Evolutionary conservation across 352 stramenopile species (phyloP), one percentile per base, ranked within the genome.

Genomic region (Phytopythium helicoides): DNA sequence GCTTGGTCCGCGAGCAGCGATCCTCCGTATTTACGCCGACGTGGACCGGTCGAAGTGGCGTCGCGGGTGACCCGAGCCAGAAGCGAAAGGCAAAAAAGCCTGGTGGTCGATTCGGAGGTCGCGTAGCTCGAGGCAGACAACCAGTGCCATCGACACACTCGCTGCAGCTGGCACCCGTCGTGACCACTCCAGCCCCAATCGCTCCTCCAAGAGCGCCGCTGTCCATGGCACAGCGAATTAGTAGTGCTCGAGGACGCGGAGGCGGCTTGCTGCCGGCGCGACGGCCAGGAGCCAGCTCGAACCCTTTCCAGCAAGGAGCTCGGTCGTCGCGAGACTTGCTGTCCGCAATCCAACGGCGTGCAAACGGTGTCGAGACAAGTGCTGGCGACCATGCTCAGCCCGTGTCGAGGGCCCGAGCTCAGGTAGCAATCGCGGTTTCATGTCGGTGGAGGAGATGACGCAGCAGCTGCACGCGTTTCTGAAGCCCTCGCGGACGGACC

Each of bases 401-500:
- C 28, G 28, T 33, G 5, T 33, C 28, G 5, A 5, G 28, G 31
- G 14, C 38, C 36, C 21, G 22, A 15, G 26, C 14, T 31, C 53
- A 7, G 21, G 33, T 18, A 37, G 49, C 16, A 56, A 44, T 45
- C 44, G 47, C 40, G 64, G 66, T 26, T 73, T 72, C 60, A 68
- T 88, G 45, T 69, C 65, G 33, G 73, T 65, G 6, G 61, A 70
- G 41, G 81, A 91, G 12, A 82, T 92, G 60, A 68, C 79, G 14
- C 80, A 71, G 58, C 71, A 86, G 36, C 71, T 98, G 47, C 78
- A 87, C 55, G 73, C 84, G 12, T 98, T 95, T 59, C 73, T 98
- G 19, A 60, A 62, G 1, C 26, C 69, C 11, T 68, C 52, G 23
- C 4, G 8, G 31, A 53, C 35, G 6, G 52, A 60, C n/a, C 39